These are phyloP conservation scores for Cymbidium sinense DNA, from an alignment of 106 monocot genomes.

Conservation along the genomic window DNA sequence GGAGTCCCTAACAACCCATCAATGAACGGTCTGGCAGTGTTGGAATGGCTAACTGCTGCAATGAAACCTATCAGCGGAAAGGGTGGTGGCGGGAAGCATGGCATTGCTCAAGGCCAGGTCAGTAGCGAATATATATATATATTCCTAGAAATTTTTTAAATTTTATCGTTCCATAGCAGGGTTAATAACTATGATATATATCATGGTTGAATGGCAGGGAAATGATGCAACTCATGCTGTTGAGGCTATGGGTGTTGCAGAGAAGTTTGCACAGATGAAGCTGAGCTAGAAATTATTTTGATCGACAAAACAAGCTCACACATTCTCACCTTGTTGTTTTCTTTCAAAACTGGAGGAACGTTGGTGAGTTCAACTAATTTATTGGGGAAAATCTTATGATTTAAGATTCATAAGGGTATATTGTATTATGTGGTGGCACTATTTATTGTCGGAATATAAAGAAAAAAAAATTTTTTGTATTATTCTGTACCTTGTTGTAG, in stretches of 20 bases:
- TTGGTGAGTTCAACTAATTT: too few species aligned
- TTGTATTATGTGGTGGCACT: too few species aligned
- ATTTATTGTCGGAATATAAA: too few species aligned
- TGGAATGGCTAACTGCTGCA: conserved; percentile 75
- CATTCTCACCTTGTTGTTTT: too few species aligned
- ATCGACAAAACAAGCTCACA: not conserved
- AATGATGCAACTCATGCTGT: conserved; percentile 7
- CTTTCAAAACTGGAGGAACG: too few species aligned
- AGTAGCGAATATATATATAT: not conserved
- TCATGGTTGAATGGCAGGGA: conserved; percentile 9
- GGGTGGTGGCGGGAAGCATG: conserved; percentile 93
- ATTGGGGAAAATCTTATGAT: too few species aligned
- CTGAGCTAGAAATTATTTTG: conserved; percentile 5
- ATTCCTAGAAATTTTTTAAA: too few species aligned
- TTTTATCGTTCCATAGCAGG: too few species aligned
- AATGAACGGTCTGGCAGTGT: conserved; percentile 29
- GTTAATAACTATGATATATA: too few species aligned
- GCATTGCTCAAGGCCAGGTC: conserved; percentile 91
- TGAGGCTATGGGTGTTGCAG: conserved; percentile 22
- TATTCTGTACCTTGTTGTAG: too few species aligned
- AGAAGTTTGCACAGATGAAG: conserved; percentile 20
- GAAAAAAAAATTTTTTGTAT: too few species aligned
- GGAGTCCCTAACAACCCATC: conserved; percentile 53
- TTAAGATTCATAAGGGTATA: too few species aligned
- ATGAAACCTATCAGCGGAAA: conserved; percentile 77